phyloP scores from a whole-genome alignment of 2,329 filamentous ascomycete genomes.

The Aspergillus novoparasiticus region DNA sequence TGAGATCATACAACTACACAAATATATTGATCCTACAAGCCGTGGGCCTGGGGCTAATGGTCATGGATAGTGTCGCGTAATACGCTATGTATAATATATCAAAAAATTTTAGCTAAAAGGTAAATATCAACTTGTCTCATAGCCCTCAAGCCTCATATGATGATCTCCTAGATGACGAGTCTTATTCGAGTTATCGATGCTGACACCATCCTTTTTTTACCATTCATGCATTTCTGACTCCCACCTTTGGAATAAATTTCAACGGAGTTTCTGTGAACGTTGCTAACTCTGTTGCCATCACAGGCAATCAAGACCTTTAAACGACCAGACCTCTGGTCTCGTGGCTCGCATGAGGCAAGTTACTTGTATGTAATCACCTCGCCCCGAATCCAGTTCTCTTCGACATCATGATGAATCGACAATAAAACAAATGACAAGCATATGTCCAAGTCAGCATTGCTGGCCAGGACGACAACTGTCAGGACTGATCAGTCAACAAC shows the following conservation, averaged over 20 bases:
- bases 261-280: conserved; percentile 4
- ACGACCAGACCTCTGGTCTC: neutral
- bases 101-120: conserved; percentile 12
- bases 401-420: conserved; percentile 76
- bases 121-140: conserved; percentile 10
- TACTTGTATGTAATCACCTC: conserved; percentile 30
- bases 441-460: conserved; percentile 78
- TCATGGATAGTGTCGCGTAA: neutral
- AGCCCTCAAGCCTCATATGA: conserved; percentile 37
- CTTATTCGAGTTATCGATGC: conserved; percentile 65
- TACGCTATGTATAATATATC: neutral
- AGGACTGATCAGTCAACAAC: conserved; percentile 47
- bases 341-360: neutral
- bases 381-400: conserved; percentile 19
- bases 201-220: conserved; percentile 58
- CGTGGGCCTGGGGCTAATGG: conserved; percentile 32
- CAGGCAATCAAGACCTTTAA: conserved; percentile 3
- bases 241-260: conserved; percentile 11
- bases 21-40: conserved; percentile 22
- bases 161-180: conserved; percentile 66
- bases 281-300: conserved; percentile 21
- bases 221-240: conserved; percentile 64
- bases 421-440: conserved; percentile 84
- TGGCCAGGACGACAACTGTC: conserved; percentile 56
- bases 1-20: conserved; percentile 57